Evolutionary conservation across 768 basidiomycete genomes (phyloP).

Genomic region (Mycena chlorophos): DNA sequence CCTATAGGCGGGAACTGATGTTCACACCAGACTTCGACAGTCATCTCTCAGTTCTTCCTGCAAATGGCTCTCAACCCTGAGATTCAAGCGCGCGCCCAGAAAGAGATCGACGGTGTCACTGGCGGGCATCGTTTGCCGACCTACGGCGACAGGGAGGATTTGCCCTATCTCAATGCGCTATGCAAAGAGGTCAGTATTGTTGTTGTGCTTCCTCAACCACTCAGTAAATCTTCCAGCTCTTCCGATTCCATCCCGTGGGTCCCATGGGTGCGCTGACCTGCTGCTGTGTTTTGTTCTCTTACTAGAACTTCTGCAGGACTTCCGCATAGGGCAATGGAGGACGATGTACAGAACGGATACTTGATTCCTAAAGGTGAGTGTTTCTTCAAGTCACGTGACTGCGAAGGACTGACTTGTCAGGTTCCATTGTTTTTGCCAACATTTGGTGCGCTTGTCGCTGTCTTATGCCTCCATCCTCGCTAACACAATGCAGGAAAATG

Average conservation of each 20-base stretch:
- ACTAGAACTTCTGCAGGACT: too few relatives aligned
- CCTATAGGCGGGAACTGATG: background rate
- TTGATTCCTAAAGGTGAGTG: constrained; percentile 19
- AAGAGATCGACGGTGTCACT: constrained; percentile 30
- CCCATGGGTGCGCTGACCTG: too few relatives aligned
- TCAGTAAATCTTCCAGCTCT: background rate
- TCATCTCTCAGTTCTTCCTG: constrained; percentile 27
- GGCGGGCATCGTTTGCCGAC: constrained; percentile 30
- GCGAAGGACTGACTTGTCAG: too few relatives aligned
- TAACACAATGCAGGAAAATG: too few relatives aligned
- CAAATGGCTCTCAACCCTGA: constrained; percentile 29
- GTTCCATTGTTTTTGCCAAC: constrained; percentile 13
- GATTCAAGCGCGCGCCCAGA: constrained; percentile 28
- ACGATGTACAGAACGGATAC: constrained; percentile 34
- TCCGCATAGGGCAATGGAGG: constrained; percentile 16
- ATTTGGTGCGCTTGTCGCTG: constrained; percentile 18
- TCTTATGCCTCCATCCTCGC: too few relatives aligned
- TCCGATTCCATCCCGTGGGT: constrained; percentile 17
- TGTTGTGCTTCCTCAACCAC: too few relatives aligned
- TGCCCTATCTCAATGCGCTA: constrained; percentile 32
- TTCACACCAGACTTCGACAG: constrained; percentile 20
- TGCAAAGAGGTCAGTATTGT: constrained; percentile 31
- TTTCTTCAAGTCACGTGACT: too few relatives aligned
- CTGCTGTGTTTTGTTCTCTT: too few relatives aligned
- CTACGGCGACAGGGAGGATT: constrained; percentile 25